phyloP scores from a whole-genome alignment of 2,329 filamentous ascomycete species.

The Diaporthe citriasiana region DNA sequence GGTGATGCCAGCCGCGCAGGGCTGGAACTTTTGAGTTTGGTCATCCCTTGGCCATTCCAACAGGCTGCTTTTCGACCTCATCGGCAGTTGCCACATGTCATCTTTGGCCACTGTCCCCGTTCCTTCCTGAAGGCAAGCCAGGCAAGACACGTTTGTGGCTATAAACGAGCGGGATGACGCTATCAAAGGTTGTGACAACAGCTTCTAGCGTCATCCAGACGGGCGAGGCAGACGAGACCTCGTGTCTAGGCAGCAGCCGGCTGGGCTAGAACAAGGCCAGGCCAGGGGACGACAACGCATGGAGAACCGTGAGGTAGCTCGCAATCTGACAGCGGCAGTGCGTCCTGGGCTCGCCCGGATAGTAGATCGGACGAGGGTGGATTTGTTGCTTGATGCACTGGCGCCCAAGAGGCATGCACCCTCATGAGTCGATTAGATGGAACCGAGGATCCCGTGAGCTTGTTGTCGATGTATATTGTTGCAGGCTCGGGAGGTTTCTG shows the following conservation, averaged over 20 bases:
- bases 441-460: constrained; percentile 31
- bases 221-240: constrained; percentile 11
- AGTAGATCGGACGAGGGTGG: constrained; percentile 16
- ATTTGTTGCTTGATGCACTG: constrained; percentile 16
- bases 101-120: not conserved
- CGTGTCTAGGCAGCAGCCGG: not conserved
- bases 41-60: not conserved
- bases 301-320: constrained; percentile 3
- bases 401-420: not conserved
- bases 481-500: constrained; percentile 12
- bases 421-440: constrained; percentile 17
- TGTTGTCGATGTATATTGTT: not conserved
- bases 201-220: not conserved
- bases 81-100: constrained; percentile 24
- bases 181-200: not conserved
- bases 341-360: constrained; percentile 7
- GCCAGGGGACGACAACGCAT: not conserved
- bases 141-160: not conserved
- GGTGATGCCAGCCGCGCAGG: constrained; percentile 23
- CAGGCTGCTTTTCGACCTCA: constrained; percentile 4
- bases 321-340: constrained; percentile 27
- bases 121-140: not conserved
- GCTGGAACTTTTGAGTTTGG: constrained; percentile 27
- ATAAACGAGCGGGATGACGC: not conserved
- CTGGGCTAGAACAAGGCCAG: constrained; percentile 24